Evolutionary conservation across 805 yeast genomes (phyloP).

Genomic region (Alloascoidea hylecoeti): DNA sequence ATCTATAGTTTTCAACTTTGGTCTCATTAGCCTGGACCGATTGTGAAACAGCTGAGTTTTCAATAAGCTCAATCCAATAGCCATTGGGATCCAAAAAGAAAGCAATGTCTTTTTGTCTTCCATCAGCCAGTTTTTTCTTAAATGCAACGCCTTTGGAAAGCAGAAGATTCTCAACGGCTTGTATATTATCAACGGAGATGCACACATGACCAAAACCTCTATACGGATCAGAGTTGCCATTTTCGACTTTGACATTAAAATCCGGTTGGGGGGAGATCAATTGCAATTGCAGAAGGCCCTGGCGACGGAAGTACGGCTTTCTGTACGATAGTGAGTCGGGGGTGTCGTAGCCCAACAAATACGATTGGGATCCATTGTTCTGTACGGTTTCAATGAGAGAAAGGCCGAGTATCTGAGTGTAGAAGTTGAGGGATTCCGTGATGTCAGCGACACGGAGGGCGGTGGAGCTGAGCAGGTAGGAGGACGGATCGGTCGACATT

Average conservation of each 20-base stretch:
- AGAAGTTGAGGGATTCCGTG: too few species aligned
- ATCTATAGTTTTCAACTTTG: slow-evolving; percentile 24
- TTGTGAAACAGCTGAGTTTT: slow-evolving; percentile 32
- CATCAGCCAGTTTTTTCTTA: slow-evolving; percentile 76
- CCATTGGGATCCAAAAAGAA: slow-evolving; percentile 93
- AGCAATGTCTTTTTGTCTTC: slow-evolving; percentile 87
- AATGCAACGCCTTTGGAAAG: slow-evolving; percentile 53
- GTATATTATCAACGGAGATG: slow-evolving; percentile 72
- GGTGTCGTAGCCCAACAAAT: too few species aligned
- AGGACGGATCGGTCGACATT: too few species aligned
- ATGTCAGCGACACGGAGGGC: too few species aligned
- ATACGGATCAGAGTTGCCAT: slow-evolving; percentile 75
- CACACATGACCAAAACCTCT: slow-evolving; percentile 95
- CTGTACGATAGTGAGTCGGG: too few species aligned
- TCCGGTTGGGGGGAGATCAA: too few species aligned
- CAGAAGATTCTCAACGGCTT: slow-evolving; percentile 40
- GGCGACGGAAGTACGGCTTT: too few species aligned
- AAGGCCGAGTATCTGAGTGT: too few species aligned
- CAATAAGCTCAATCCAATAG: slow-evolving; percentile 89
- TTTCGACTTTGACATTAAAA: slow-evolving; percentile 40
- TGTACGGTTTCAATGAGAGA: too few species aligned
- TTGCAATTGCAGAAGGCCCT: too few species aligned
- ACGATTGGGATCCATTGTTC: too few species aligned
- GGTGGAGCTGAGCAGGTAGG: too few species aligned
- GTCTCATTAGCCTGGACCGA: slow-evolving; percentile 24